phyloP scores from a whole-genome alignment of 495 filamentous ascomycete species.

The Haplographium delicatum region DNA sequence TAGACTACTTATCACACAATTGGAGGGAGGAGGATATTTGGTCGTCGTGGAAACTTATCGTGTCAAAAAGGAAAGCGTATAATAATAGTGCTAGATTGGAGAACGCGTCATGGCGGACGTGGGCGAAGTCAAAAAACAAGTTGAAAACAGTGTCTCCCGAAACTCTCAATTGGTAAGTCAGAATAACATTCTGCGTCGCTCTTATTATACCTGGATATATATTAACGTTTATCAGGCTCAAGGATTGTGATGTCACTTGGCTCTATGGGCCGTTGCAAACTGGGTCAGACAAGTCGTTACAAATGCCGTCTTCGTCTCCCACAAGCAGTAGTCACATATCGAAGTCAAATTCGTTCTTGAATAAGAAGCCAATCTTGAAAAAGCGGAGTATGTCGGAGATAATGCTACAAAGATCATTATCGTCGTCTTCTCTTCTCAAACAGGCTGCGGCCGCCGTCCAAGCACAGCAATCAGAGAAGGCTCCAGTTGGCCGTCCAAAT shows the following conservation, averaged over 20 bases:
- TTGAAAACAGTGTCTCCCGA: constrained; percentile 61
- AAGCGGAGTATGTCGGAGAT: constrained; percentile 94
- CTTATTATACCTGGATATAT: constrained; percentile 39
- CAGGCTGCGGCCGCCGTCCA: constrained; percentile 90
- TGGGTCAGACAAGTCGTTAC: constrained; percentile 34
- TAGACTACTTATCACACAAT: constrained; percentile 92
- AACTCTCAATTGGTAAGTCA: constrained; percentile 26
- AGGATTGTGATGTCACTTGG: constrained; percentile 97
- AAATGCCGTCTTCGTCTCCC: constrained; percentile 44
- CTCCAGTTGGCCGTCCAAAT: constrained; percentile 30
- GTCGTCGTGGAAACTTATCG: constrained; percentile 93
- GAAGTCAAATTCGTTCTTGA: constrained; percentile 72
- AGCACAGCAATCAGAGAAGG: constrained; percentile 69
- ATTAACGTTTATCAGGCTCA: constrained; percentile 59
- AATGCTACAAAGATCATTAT: constrained; percentile 88
- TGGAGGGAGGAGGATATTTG: constrained; percentile 98
- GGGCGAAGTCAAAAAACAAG: constrained; percentile 84
- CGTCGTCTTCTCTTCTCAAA: constrained; percentile 84
- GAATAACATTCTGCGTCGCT: background rate
- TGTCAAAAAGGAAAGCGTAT: constrained; percentile 69
- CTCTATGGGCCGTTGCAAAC: constrained; percentile 90
- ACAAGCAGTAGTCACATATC: constrained; percentile 58
- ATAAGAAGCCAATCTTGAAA: constrained; percentile 91
- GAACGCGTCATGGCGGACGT: constrained; percentile 98
- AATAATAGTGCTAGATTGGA: constrained; percentile 78